A percentile compares a stretch with the other conserved stretches of the same genome.
phyloP scores from a whole-genome alignment of 2,329 filamentous ascomycete species.

The Cladosporium austrohemisphaericum region DNA sequence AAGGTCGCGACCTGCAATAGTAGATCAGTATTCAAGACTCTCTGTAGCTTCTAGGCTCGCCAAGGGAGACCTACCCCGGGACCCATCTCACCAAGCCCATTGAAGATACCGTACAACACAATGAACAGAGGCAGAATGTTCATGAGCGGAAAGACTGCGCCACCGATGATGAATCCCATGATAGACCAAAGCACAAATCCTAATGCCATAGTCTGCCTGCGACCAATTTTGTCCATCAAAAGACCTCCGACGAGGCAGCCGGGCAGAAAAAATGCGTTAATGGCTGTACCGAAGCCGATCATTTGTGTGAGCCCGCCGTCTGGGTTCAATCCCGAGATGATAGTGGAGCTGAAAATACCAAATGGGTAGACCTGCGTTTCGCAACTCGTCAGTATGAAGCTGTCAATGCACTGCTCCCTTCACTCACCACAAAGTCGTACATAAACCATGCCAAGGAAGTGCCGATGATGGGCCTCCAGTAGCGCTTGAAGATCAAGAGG shows the following conservation, averaged over 20 bases:
- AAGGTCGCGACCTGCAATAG: constrained; percentile 56
- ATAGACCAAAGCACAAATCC: not conserved
- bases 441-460: constrained; percentile 79
- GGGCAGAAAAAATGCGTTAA: constrained; percentile 84
- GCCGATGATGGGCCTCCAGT: constrained; percentile 65
- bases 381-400: not conserved
- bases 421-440: constrained; percentile 52
- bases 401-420: not conserved
- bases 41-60: no score
- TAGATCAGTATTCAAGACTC: no score
- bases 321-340: constrained; percentile 62
- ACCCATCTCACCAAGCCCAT: constrained; percentile 73
- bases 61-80: constrained; percentile 55
- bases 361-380: constrained; percentile 64
- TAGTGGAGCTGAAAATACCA: constrained; percentile 74
- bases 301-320: constrained; percentile 63
- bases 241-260: constrained; percentile 74
- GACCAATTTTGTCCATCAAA: constrained; percentile 72
- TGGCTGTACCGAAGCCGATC: constrained; percentile 84
- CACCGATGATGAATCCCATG: constrained; percentile 72
- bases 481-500: constrained; percentile 56
- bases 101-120: constrained; percentile 66
- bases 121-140: constrained; percentile 60
- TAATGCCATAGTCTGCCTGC: constrained; percentile 65
- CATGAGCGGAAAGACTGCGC: constrained; percentile 63